These are phyloP conservation scores for Rhazya stricta DNA, from an alignment of 257 asterid genomes.

Conservation along the genomic window DNA sequence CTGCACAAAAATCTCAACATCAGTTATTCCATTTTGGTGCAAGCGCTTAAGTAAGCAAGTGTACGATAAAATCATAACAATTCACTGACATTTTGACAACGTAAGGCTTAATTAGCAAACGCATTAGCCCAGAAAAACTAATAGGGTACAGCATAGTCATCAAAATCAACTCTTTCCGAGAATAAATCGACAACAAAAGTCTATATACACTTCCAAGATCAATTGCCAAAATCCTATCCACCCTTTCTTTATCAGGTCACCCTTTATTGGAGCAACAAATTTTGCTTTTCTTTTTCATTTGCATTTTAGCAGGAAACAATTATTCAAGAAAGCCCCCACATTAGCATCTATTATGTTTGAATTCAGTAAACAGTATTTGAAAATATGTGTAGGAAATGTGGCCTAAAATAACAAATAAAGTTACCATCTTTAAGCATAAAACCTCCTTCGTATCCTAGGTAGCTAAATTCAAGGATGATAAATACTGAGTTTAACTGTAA, in stretches of 20 bases:
- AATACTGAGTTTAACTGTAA: not conserved
- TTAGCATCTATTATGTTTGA: not conserved
- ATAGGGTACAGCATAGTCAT: not conserved
- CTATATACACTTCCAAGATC: not conserved
- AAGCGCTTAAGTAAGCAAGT: not conserved
- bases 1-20: constrained; percentile 35
- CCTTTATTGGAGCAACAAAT: not conserved
- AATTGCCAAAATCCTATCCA: not conserved
- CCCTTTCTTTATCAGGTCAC: not conserved
- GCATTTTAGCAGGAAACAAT: not conserved
- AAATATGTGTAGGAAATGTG: not conserved
- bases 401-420: not conserved
- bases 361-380: not conserved
- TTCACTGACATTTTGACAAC: not conserved
- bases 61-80: not conserved
- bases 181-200: not conserved
- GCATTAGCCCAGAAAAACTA: not conserved
- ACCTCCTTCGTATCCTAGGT: not conserved
- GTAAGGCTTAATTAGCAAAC: not conserved
- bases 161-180: not conserved
- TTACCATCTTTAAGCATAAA: not conserved
- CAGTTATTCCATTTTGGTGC: constrained; percentile 11
- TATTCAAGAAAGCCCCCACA: not conserved
- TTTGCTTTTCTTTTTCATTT: not conserved
- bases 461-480: not conserved